Percentiles rank a stretch among this genome's conserved stretches.
Evolutionary conservation across 2,329 filamentous ascomycete species (phyloP).

Genomic region (Aspergillus floridensis): DNA sequence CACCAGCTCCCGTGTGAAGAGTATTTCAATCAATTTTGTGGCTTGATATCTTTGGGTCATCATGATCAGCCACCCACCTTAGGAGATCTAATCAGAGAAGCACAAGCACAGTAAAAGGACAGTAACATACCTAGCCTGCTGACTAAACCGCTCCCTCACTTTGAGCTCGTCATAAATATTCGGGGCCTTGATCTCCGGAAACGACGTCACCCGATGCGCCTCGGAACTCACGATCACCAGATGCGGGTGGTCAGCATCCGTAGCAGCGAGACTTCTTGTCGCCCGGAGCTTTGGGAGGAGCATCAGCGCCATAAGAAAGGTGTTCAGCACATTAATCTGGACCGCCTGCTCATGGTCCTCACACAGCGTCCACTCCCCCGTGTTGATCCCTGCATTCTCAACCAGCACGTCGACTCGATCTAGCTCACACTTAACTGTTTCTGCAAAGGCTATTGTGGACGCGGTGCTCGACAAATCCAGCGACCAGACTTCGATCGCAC

Average conservation of each 20-base stretch:
- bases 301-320: neutral
- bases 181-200: neutral
- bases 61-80: neutral
- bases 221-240: neutral
- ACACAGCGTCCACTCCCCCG: neutral
- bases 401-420: constrained; percentile 1
- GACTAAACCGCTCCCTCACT: neutral
- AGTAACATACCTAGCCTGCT: neutral
- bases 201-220: neutral
- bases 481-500: constrained; percentile 1
- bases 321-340: constrained; percentile 4
- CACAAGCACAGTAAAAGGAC: neutral
- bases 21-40: neutral
- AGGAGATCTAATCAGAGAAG: too few relatives aligned
- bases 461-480: neutral
- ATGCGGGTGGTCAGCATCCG: neutral
- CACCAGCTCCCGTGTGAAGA: neutral
- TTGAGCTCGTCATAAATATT: neutral
- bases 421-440: neutral
- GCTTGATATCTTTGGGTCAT: neutral
- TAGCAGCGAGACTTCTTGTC: neutral
- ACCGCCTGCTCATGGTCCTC: neutral
- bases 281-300: neutral
- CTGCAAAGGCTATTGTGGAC: neutral
- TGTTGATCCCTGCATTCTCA: neutral